Percentiles rank a stretch among this genome's conserved stretches.
phyloP scores from a whole-genome alignment of 2,329 filamentous ascomycete species.

The Fusarium avenaceum region DNA sequence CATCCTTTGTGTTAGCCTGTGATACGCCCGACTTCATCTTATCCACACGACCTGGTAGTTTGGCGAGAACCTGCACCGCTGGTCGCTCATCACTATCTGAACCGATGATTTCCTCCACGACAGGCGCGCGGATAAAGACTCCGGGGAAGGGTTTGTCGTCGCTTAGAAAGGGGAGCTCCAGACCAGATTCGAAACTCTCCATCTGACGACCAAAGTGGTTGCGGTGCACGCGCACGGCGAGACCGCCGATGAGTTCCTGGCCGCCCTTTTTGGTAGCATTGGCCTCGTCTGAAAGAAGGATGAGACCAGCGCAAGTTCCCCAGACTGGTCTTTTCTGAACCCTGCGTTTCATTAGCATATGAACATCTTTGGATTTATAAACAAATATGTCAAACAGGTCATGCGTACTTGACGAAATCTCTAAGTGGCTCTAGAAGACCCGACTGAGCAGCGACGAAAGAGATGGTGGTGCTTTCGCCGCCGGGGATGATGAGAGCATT shows the following conservation, averaged over 20 bases:
- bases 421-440: conserved; percentile 86
- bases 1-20: conserved; percentile 56
- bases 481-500: conserved; percentile 91
- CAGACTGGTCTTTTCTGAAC: conserved; percentile 84
- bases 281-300: conserved; percentile 88
- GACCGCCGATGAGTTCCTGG: conserved; percentile 91
- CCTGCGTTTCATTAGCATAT: conserved; percentile 58
- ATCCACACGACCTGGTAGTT: conserved; percentile 59
- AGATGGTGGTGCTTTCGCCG: conserved; percentile 94
- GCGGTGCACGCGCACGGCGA: conserved; percentile 89
- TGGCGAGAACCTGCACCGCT: conserved; percentile 65
- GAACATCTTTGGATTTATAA: accelerated
- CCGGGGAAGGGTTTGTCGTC: conserved; percentile 71
- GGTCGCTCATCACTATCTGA: conserved; percentile 49
- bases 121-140: conserved; percentile 94
- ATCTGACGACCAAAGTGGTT: conserved; percentile 96
- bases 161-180: conserved; percentile 79
- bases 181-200: conserved; percentile 85
- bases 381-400: background rate
- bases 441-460: conserved; percentile 85
- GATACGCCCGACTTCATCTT: conserved; percentile 56
- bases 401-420: conserved; percentile 87
- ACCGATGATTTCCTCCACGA: conserved; percentile 83
- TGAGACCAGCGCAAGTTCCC: conserved; percentile 96
- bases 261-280: conserved; percentile 91